Percentiles rank a stretch among this genome's conserved stretches.
Conservation (phyloP, 108 stramenopile genomes). For the Conticribra weissflogii region DNA sequence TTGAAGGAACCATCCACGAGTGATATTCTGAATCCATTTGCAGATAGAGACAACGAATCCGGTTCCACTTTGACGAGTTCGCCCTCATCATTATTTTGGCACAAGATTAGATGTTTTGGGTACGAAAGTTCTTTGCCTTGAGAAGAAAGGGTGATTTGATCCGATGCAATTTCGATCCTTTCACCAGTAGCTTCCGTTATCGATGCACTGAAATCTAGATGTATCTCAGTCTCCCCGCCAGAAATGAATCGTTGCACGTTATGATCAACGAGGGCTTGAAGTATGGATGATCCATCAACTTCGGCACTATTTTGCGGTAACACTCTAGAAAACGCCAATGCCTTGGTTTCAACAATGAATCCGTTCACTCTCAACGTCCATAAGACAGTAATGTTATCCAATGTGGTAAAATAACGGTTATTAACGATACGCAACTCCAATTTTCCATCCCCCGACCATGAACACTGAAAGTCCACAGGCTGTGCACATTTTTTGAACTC, state of each 20-base stretch:
- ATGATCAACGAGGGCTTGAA: not conserved
- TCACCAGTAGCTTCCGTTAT: not conserved
- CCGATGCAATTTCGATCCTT: conserved; percentile 1
- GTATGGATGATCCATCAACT: not conserved
- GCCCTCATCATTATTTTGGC: too few relatives aligned
- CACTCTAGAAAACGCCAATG: conserved; percentile 5
- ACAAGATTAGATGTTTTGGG: too few relatives aligned
- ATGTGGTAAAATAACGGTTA: conserved; percentile 17
- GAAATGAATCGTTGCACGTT: not conserved
- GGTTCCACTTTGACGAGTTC: not conserved
- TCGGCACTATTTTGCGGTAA: conserved; percentile 9
- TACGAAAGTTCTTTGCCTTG: too few relatives aligned
- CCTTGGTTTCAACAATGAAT: conserved; percentile 10
- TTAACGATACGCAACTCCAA: conserved; percentile 12
- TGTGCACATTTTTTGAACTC: conserved; percentile 90
- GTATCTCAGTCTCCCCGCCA: not conserved
- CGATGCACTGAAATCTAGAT: conserved; percentile 17
- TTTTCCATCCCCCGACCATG: not conserved
- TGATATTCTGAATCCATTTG: conserved; percentile 7
- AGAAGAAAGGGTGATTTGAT: conserved; percentile 13
- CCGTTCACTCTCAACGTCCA: conserved; percentile 38
- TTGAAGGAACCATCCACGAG: not conserved
- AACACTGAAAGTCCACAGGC: conserved; percentile 61
- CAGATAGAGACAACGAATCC: not conserved
- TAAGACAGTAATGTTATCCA: conserved; percentile 20